These are phyloP conservation scores for Polyporus arcularius DNA, from an alignment of 768 basidiomycete species.

Conservation along the genomic window DNA sequence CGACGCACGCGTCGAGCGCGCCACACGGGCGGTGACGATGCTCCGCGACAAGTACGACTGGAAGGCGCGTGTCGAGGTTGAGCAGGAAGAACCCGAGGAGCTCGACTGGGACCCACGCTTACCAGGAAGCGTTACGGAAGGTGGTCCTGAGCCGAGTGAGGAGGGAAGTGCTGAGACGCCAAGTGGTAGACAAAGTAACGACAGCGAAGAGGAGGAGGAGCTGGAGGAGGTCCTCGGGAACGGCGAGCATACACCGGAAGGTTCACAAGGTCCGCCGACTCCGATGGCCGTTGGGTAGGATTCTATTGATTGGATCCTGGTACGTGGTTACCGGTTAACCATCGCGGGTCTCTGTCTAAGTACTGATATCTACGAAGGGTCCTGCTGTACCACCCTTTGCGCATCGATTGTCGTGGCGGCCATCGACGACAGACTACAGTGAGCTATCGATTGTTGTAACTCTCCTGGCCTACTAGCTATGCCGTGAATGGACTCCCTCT, in stretches of 20 bases:
- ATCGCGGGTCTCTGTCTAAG: no score
- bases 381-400: no score
- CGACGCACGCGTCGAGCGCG: constrained; percentile 74
- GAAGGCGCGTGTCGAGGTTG: constrained; percentile 78
- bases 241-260: constrained; percentile 27
- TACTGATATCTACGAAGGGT: no score
- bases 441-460: no score
- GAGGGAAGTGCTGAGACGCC: constrained; percentile 32
- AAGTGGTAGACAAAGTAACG: constrained; percentile 28
- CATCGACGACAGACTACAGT: no score
- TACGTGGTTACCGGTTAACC: no score
- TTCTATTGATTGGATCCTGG: background rate
- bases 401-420: no score
- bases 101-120: constrained; percentile 67
- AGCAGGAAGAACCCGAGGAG: constrained; percentile 79
- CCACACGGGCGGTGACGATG: constrained; percentile 77
- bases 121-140: constrained; percentile 23
- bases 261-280: constrained; percentile 35
- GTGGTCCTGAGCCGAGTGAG: constrained; percentile 23
- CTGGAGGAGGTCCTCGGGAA: constrained; percentile 32
- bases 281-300: background rate
- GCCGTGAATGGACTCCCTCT: no score
- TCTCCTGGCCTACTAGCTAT: no score
- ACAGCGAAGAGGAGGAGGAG: constrained; percentile 35
- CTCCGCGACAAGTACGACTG: constrained; percentile 80